These are phyloP conservation scores for Penicillium coffeae DNA, from an alignment of 495 filamentous ascomycete genomes.

Conservation along the genomic window DNA sequence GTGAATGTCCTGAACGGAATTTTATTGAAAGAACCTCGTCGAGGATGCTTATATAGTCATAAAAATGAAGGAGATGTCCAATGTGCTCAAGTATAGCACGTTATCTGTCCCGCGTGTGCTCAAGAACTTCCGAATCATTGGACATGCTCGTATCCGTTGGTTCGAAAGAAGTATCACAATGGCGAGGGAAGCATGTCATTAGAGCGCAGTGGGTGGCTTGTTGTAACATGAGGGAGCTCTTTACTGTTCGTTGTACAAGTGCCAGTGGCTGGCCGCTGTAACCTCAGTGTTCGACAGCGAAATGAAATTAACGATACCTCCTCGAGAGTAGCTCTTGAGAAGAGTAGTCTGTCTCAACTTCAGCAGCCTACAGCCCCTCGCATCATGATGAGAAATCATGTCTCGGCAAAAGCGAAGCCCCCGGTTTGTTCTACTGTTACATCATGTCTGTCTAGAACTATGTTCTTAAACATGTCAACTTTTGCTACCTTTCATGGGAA, in stretches of 20 bases:
- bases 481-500: constrained; percentile 6
- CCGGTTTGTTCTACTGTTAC: constrained; percentile 17
- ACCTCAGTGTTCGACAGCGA: not conserved
- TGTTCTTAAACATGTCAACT: not conserved
- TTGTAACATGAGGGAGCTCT: not conserved
- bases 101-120: not conserved
- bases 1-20: not conserved
- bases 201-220: not conserved
- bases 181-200: not conserved
- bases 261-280: not conserved
- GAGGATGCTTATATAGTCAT: not conserved
- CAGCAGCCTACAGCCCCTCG: not conserved
- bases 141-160: not conserved
- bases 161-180: not conserved
- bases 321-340: too few species aligned
- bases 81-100: not conserved
- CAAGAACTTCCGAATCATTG: not conserved
- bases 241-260: not conserved
- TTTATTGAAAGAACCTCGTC: not conserved
- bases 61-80: not conserved
- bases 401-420: constrained; percentile 7
- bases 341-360: not conserved
- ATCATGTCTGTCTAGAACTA: constrained; percentile 2
- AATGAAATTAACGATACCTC: not conserved
- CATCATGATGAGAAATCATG: too few species aligned